These are phyloP conservation scores for Penicillium nucicola DNA, from an alignment of 495 filamentous ascomycete species.

Conservation along the genomic window DNA sequence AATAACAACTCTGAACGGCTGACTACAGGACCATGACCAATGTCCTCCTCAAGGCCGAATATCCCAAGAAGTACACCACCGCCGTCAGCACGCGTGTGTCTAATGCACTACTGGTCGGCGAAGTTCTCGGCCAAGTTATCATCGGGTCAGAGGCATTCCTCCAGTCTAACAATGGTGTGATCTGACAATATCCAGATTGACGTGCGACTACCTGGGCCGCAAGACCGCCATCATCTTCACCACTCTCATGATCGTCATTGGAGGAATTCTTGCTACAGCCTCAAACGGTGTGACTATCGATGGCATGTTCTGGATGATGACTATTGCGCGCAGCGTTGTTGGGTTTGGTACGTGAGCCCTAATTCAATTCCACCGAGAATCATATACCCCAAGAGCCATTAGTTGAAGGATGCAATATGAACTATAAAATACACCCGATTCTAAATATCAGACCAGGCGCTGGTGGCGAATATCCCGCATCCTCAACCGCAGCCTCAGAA, in stretches of 20 bases:
- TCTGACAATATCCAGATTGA: slow-evolving; percentile 23
- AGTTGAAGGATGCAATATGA: background rate
- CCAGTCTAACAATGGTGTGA: background rate
- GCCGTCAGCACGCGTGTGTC: slow-evolving; percentile 46
- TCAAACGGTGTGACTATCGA: slow-evolving; percentile 43
- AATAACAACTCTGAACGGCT: background rate
- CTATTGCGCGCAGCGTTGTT: slow-evolving; percentile 44
- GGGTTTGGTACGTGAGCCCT: slow-evolving; percentile 36
- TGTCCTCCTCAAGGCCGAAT: slow-evolving; percentile 46
- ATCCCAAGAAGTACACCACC: slow-evolving; percentile 43
- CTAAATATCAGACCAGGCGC: slow-evolving; percentile 11
- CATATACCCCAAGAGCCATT: too few relatives aligned
- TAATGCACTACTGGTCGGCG: slow-evolving; percentile 52
- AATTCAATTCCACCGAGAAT: too few relatives aligned
- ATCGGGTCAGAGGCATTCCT: slow-evolving; percentile 30
- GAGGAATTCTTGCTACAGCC: slow-evolving; percentile 49
- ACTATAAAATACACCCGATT: background rate
- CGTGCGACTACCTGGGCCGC: slow-evolving; percentile 52
- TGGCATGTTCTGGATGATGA: slow-evolving; percentile 56
- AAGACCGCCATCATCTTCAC: slow-evolving; percentile 51
- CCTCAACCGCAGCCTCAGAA: slow-evolving; percentile 44
- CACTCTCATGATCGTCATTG: slow-evolving; percentile 50
- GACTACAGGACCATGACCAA: slow-evolving; percentile 47
- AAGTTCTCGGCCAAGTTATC: slow-evolving; percentile 49
- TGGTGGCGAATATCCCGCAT: slow-evolving; percentile 48